Evolutionary conservation across 306 rosid species (phyloP).

Genomic region (Glycine soja): DNA sequence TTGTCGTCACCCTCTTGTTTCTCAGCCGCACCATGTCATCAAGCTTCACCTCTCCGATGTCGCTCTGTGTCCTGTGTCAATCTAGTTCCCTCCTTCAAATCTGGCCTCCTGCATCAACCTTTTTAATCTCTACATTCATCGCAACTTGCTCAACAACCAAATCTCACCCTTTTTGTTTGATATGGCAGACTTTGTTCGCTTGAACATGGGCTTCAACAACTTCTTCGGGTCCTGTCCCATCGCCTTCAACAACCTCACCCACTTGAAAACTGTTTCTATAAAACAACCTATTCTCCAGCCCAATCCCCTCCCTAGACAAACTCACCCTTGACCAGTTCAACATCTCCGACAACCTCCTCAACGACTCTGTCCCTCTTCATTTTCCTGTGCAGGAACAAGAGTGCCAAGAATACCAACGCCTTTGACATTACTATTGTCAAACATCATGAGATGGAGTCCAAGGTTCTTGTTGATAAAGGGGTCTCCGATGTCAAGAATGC

Average conservation of each 20-base stretch:
- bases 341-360: constrained; percentile 63
- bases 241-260: constrained; percentile 47
- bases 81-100: constrained; percentile 61
- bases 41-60: too few relatives aligned
- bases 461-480: constrained; percentile 46
- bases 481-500: constrained; percentile 54
- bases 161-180: constrained; percentile 53
- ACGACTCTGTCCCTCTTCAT: constrained; percentile 62
- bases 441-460: constrained; percentile 47
- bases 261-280: constrained; percentile 63
- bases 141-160: constrained; percentile 53
- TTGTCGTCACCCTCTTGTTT: too few relatives aligned
- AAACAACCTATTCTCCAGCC: constrained; percentile 54
- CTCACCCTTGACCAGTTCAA: too few relatives aligned
- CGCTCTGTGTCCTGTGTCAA: too few relatives aligned
- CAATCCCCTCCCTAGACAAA: constrained; percentile 48
- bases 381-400: constrained; percentile 59
- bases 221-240: constrained; percentile 57
- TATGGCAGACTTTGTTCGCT: constrained; percentile 57
- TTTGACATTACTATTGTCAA: constrained; percentile 55
- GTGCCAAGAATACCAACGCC: constrained; percentile 52
- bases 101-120: constrained; percentile 61
- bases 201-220: constrained; percentile 66
- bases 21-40: too few relatives aligned
- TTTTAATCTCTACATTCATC: constrained; percentile 67